Base-by-base conservation (phyloP, 1,284 basidiomycete genomes). In the Moniliophthora roreri region DNA sequence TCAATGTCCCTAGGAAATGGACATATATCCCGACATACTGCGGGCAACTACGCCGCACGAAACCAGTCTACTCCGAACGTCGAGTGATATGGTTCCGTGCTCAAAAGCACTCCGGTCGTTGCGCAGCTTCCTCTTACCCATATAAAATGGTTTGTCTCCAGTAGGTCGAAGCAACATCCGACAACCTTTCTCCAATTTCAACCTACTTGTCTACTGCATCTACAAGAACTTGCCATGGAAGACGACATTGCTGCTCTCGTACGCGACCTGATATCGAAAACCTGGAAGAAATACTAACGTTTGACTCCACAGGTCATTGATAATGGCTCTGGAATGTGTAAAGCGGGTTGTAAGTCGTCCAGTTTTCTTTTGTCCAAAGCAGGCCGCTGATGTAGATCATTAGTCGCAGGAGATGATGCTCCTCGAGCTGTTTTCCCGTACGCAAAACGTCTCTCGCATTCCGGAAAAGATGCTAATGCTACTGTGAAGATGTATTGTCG, bases 321-420 rank as follows among this genome's bases (percentile, higher is more conserved):
- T 36, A 59, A 61, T 55, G 60, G 58, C 34, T 61, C 59, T n/a
- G 61, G 61, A 15, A 62, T 62, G 61, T 62, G 61, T 56, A 62
- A 62, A 48, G 61, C 61, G 51, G 61, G 61, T 26, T 61, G 60
- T 61, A 47, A 11, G 58, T 58, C 28, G 40, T 36, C 36, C 13
- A 13, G 9, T 37, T 23, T 57, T 37, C 6, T 20, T 36, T 20
- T 18, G 16, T 39, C 34, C 3, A 36, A 18, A 20, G 16, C 37
- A 49, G 16, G 52, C 41, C 26, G 3, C 38, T 16, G 16, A n/a
- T n/a, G n/a, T n/a, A n/a, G n/a, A n/a, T n/a, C n/a, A n/a, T n/a
- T n/a, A n/a, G 28, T 50, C 44, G 39, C 46, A 54, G 60, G 60
- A 34, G 60, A 62, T 38, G 58, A 61, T 49, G 60, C 60, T 13